Percentiles rank a stretch among this genome's conserved stretches.
phyloP scores from a whole-genome alignment of 2,329 filamentous ascomycete genomes.

The Xylaria sp. region DNA sequence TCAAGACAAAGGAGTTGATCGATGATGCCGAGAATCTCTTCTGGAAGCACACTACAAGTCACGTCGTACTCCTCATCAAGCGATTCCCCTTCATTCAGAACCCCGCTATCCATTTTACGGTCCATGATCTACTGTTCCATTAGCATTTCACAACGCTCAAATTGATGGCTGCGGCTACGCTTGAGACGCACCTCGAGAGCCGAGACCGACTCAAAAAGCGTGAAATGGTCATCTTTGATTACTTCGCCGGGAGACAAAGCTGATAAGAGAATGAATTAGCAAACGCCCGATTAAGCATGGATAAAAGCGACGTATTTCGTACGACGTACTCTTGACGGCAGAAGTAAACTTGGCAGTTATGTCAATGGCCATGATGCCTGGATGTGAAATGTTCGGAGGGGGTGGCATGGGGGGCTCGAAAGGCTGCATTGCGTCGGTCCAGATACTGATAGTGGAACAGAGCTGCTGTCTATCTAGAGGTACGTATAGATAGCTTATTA shows the following conservation, averaged over 20 bases:
- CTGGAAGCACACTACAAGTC: slow-evolving; percentile 71
- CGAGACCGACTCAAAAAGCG: slow-evolving; percentile 92
- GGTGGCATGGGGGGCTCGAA: slow-evolving; percentile 45
- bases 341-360: slow-evolving; percentile 66
- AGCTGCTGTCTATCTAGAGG: slow-evolving; percentile 7
- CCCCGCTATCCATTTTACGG: slow-evolving; percentile 97
- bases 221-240: slow-evolving; percentile 93
- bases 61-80: slow-evolving; percentile 87
- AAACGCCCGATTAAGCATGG: neutral
- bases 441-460: slow-evolving; percentile 13
- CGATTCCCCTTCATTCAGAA: slow-evolving; percentile 79
- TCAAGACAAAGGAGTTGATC: slow-evolving; percentile 92
- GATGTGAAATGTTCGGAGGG: slow-evolving; percentile 55
- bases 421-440: slow-evolving; percentile 31
- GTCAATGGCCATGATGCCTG: slow-evolving; percentile 66
- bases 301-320: neutral
- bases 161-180: neutral
- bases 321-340: slow-evolving; percentile 62
- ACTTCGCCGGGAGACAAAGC: slow-evolving; percentile 82
- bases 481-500: too few relatives aligned
- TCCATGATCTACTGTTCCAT: slow-evolving; percentile 84
- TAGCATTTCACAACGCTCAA: neutral
- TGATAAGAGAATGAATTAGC: slow-evolving; percentile 50
- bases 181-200: slow-evolving; percentile 70
- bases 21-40: slow-evolving; percentile 91